Evolutionary conservation across 2,329 filamentous ascomycete species (phyloP), one percentile per base, ranked within the genome.

Genomic region (Ilyonectria mors-panacis): DNA sequence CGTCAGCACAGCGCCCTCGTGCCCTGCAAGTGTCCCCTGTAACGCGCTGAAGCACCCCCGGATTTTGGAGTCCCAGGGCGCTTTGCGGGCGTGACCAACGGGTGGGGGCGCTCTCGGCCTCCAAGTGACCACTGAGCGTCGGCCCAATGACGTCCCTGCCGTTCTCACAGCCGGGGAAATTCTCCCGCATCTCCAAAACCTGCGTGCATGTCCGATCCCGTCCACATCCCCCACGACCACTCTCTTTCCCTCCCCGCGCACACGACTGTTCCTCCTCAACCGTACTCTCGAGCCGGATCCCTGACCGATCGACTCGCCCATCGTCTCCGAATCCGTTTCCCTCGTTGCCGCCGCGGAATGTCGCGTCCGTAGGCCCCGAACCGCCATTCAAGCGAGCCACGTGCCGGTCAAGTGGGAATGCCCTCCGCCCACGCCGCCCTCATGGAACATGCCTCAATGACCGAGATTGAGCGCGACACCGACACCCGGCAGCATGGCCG

Each of bases 391-490:
- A 71, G 65, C 56, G 61, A 70, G 74, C 75, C 71, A 70, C 71
- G 73, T 70, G 68, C 72, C 70, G 69, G 57, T 59, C 65, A 45
- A 67, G 64, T 45, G 65, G 85, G 83, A 81, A 89, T 89, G 86
- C 84, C 88, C 81, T 82, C 84, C 78, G 83, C 85, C 74, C 84
- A 87, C 81, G 82, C 84, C 78, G 83, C 85, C 75, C 81, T 86
- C 75, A 79, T 85, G 77, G 85, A 86, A 78, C 82, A 91, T 89
- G 87, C 84, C 80, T 83, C 88, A 77, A 84, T 88, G 84, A 83
- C 89, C 78, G 86, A 86, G 73, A 80, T 84, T 76, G 80, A 84
- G 76, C 80, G 76, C 70, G 77, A 78, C 61, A 74, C 73, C 47
- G 77, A 77, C 48, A 67, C 77, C 17, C 77, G 76, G 45, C 78